Evolutionary conservation across 2,329 filamentous ascomycete genomes (phyloP).

Genomic region (Exophiala xenobiotica): DNA sequence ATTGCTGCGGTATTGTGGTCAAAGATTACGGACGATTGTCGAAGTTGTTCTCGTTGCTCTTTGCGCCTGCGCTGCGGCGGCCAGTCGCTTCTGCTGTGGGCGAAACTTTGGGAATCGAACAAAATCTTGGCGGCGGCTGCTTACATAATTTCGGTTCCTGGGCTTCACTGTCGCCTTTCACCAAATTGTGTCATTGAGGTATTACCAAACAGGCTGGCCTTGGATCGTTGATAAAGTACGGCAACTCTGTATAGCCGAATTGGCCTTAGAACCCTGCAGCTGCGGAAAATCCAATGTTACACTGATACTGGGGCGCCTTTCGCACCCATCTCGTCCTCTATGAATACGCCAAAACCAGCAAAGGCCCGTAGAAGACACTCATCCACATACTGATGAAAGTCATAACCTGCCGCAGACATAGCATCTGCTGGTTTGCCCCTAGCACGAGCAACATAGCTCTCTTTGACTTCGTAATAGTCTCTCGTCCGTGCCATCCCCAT

Average conservation of each 20-base stretch:
- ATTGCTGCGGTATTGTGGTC: slow-evolving; percentile 40
- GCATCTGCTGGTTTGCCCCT: slow-evolving; percentile 62
- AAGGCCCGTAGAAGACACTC: slow-evolving; percentile 86
- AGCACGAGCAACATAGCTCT: slow-evolving; percentile 72
- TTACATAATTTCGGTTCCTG: background rate
- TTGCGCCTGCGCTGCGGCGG: background rate
- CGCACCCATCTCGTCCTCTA: slow-evolving; percentile 67
- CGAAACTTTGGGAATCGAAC: background rate
- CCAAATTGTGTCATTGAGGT: too few species aligned
- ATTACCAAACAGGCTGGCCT: too few species aligned
- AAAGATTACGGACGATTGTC: background rate
- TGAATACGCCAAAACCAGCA: slow-evolving; percentile 80
- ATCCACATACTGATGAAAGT: slow-evolving; percentile 75
- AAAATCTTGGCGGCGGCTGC: slow-evolving; percentile 1
- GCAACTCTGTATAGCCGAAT: slow-evolving; percentile 1
- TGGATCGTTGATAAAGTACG: background rate
- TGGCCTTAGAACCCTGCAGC: background rate
- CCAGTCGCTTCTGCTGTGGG: slow-evolving; percentile 5
- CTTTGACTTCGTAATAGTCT: slow-evolving; percentile 68
- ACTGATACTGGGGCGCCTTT: slow-evolving; percentile 16
- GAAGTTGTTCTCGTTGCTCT: background rate
- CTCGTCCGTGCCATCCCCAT: slow-evolving; percentile 69
- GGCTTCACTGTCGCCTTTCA: too few species aligned
- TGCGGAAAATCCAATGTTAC: background rate
- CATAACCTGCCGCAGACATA: slow-evolving; percentile 75